Evolutionary conservation across 495 filamentous ascomycete species (phyloP), one percentile per base, ranked within the genome.

Genomic region (Aspergillus sclerotioniger): DNA sequence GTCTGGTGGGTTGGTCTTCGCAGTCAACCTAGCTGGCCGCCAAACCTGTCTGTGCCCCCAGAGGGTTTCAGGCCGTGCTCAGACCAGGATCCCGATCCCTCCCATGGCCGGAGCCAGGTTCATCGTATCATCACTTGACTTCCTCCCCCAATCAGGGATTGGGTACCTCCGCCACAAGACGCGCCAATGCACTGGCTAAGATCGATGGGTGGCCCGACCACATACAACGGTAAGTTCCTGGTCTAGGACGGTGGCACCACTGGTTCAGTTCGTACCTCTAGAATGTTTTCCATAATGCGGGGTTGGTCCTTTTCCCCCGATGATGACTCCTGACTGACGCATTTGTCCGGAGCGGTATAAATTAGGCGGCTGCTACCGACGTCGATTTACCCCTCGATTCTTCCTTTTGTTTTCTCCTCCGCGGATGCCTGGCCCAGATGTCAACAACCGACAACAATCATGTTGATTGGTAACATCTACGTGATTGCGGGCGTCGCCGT

Each of bases 401-500:
- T n/a, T 32, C 15, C 13, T 25, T 17, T 32, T 25, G 17, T 29
- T 12, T 49, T 29, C 13, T 29, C 4, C 28, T 29, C 20, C 46
- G 8, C 6, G 19, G 13, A 28, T 8, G 13, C 20, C 46, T 25
- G 15, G 13, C 20, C 28, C 8, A 5, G 28, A n/a, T n/a, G 13
- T 31, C 20, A 3, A 33, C 12, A 8, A 15, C 19, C 20, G 17
- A 16, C 32, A 35, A 12, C 54, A 62, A 70, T 48, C 53, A 69
- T 72, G 70, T 55, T 62, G 51, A 54, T 50, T 87, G 85, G 86
- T 17, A 90, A 90, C 68, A 82, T 90, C 64, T 91, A 91, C 62
- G 69, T 86, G 44, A 91, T 92, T 67, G 82, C 89, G 60, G 86
- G 85, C 64, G 81, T 89, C 69, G 78, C 88, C 67, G 87, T 93